Conservation (phyloP, 2,329 filamentous ascomycete genomes). For the Alternaria incomplexa region DNA sequence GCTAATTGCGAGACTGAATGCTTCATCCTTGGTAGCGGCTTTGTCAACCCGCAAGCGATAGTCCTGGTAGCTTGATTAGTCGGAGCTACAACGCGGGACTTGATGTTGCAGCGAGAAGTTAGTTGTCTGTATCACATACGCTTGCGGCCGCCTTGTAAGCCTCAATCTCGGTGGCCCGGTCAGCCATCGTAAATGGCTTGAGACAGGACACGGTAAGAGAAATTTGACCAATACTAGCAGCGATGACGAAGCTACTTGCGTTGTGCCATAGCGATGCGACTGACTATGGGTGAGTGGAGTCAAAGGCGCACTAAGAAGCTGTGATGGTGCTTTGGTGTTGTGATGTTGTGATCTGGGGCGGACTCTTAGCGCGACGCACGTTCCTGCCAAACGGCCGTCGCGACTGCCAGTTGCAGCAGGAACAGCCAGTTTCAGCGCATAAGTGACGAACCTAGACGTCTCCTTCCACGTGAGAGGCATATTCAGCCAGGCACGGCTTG, state of each 20-base stretch:
- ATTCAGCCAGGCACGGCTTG: background rate
- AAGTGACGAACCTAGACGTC: background rate
- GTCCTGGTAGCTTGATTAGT: constrained; percentile 31
- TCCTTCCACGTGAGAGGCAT: background rate
- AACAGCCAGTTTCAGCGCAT: background rate
- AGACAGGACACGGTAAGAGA: background rate
- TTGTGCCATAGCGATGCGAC: constrained; percentile 6
- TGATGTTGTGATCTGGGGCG: constrained; percentile 27
- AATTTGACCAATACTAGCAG: background rate
- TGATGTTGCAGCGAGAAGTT: background rate
- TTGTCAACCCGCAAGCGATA: constrained; percentile 54
- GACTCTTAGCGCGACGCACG: constrained; percentile 24
- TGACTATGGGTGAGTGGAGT: background rate
- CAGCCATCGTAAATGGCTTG: constrained; percentile 32
- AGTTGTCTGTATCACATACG: constrained; percentile 38
- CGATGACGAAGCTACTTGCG: constrained; percentile 2
- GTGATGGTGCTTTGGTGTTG: constrained; percentile 7
- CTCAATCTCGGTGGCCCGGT: constrained; percentile 30
- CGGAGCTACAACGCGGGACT: background rate
- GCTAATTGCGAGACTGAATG: constrained; percentile 75
- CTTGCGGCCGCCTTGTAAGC: constrained; percentile 41
- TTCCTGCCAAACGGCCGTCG: constrained; percentile 15
- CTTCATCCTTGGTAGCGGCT: constrained; percentile 64
- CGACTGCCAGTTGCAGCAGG: background rate
- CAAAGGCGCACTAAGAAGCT: background rate